Conservation (phyloP, 371 early-diverging fungal species). For the Apophysomyces ossiformis region DNA sequence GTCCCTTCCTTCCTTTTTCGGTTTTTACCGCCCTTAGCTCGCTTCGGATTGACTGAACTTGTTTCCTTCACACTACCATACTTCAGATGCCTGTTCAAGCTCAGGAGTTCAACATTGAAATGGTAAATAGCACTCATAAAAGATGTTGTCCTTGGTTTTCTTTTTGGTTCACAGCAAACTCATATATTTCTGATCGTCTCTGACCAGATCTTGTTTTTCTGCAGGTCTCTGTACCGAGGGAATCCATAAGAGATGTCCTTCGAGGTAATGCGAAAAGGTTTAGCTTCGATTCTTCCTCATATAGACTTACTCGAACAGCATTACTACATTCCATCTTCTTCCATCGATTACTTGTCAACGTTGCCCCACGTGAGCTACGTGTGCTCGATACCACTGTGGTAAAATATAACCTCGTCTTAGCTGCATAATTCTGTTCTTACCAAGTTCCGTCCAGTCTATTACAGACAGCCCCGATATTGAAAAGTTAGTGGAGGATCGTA, state of each 20-base stretch:
- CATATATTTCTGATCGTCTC: not conserved
- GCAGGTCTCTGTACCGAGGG: constrained; percentile 57
- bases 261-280: constrained; percentile 48
- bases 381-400: constrained; percentile 76
- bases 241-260: constrained; percentile 66
- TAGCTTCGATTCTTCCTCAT: not conserved
- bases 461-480: constrained; percentile 46
- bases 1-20: too few species aligned
- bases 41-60: not conserved
- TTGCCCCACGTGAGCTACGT: constrained; percentile 74
- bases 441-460: constrained; percentile 28
- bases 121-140: constrained; percentile 29
- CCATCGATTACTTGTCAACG: constrained; percentile 78
- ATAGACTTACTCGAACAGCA: constrained; percentile 41
- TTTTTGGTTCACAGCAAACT: not conserved
- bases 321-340: constrained; percentile 87
- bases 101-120: constrained; percentile 50
- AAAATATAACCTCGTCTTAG: constrained; percentile 21
- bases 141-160: not conserved
- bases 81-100: constrained; percentile 26
- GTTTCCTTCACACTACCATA: not conserved
- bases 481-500: constrained; percentile 44
- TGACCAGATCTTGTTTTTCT: constrained; percentile 19
- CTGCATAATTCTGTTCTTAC: constrained; percentile 11
- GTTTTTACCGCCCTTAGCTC: too few species aligned